These are phyloP conservation scores for Schwanniomyces polymorphus DNA, from an alignment of 805 yeast species.

Conservation along the genomic window DNA sequence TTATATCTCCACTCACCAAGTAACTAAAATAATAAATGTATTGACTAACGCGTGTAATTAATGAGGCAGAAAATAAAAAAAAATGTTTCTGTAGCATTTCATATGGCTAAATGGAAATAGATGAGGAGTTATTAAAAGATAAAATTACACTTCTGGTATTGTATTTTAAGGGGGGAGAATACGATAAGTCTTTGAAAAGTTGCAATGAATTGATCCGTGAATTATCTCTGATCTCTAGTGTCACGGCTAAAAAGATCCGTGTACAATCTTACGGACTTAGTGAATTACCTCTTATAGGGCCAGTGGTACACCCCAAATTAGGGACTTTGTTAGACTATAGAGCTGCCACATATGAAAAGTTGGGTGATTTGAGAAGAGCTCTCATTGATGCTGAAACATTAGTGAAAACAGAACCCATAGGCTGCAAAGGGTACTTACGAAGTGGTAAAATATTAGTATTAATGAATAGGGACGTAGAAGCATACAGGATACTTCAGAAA, in stretches of 20 bases:
- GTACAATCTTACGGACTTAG: conserved; percentile 15
- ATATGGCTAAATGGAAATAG: conserved; percentile 8
- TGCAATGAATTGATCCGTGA: conserved; percentile 25
- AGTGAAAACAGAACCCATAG: conserved; percentile 39
- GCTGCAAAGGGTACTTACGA: conserved; percentile 52
- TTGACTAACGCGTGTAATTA: neutral
- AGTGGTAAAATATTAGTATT: conserved; percentile 34
- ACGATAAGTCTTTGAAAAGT: conserved; percentile 22
- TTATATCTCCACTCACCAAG: no score
- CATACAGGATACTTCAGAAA: conserved; percentile 32
- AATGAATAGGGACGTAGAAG: conserved; percentile 26
- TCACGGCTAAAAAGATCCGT: conserved; percentile 17
- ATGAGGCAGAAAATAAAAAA: neutral
- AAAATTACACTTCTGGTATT: conserved; percentile 28
- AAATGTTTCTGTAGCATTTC: neutral
- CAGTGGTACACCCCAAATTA: conserved; percentile 35
- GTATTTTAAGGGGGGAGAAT: conserved; percentile 30
- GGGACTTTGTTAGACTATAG: conserved; percentile 42
- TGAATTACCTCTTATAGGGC: conserved; percentile 27
- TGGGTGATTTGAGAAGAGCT: conserved; percentile 30
- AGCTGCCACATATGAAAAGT: conserved; percentile 50
- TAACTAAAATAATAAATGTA: no score
- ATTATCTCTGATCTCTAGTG: conserved; percentile 13
- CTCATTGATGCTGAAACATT: conserved; percentile 36
- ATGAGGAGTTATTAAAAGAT: conserved; percentile 25